A percentile compares a stretch with the other conserved stretches of the same genome.
These are phyloP conservation scores for Clohesyomyces aquaticus DNA, from an alignment of 495 filamentous ascomycete species.

Conservation along the genomic window DNA sequence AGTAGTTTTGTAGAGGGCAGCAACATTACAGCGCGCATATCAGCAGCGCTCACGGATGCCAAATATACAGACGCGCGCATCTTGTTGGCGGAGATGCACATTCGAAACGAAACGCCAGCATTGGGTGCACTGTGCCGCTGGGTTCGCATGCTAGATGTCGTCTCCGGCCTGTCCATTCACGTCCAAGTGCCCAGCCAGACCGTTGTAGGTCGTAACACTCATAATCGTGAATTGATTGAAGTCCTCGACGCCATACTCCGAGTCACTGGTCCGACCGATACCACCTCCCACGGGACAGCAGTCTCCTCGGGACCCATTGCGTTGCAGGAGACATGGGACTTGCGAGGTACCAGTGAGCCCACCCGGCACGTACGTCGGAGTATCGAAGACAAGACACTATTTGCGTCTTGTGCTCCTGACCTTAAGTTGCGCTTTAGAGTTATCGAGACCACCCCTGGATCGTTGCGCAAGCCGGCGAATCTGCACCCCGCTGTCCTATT, in stretches of 20 bases:
- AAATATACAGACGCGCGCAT: conserved; percentile 51
- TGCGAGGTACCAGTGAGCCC: background rate
- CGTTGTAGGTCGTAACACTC: no score
- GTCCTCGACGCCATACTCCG: conserved; percentile 53
- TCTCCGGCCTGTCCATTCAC: conserved; percentile 52
- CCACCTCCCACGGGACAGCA: conserved; percentile 40
- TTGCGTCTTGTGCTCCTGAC: conserved; percentile 21
- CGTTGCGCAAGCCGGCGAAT: conserved; percentile 55
- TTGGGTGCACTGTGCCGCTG: conserved; percentile 55
- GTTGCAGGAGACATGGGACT: background rate
- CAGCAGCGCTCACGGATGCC: conserved; percentile 51
- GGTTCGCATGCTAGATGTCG: conserved; percentile 56
- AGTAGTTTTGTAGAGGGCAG: no score
- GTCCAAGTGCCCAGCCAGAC: no score
- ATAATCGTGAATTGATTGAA: conserved; percentile 45
- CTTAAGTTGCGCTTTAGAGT: conserved; percentile 43
- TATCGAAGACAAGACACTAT: conserved; percentile 12
- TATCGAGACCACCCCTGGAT: conserved; percentile 52
- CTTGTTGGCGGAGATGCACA: conserved; percentile 54
- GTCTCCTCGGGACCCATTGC: conserved; percentile 27
- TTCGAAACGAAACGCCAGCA: conserved; percentile 50
- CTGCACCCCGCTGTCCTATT: conserved; percentile 53
- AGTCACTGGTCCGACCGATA: conserved; percentile 49
- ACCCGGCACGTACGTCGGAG: background rate
- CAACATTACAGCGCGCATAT: conserved; percentile 52